Evolutionary conservation across 331 rosid genomes (phyloP), one percentile per base, ranked within the genome.

Genomic region (Ulmus americana): DNA sequence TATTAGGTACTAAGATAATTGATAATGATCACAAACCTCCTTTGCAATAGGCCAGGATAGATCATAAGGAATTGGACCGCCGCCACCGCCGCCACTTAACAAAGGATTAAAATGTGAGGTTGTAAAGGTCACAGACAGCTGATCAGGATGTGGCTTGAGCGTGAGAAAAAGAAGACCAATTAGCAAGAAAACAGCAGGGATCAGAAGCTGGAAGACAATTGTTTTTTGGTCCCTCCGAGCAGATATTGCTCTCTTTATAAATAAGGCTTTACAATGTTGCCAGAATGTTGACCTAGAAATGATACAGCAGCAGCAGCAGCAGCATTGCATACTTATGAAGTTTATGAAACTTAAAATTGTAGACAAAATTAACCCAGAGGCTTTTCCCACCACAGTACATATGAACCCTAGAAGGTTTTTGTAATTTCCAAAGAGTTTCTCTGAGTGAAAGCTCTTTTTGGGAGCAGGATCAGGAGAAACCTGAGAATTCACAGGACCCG

Each of bases 111-210:
- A 92, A 61, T 86, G 63, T 68, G 91, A 80, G 50, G 98, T 92
- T 80, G 98, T 85, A 70, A 92, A 86, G 47, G 84, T 86, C 77
- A 92, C 70, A 42, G 91, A 78, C 58, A 22, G 66, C 83, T 88
- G 95, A 82, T 88, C 98, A 62, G 98, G 98, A 83, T 92, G 98
- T 63, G 98, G 96, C 88, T 86, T 92, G 78, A 92, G 95, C 90
- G 83, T 77, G 68, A 92, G 90, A 80, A 86, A 83, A 35, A 88
- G 77, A 82, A 92, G 95, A 59, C 98, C 98, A 45, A 92, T 55
- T 79, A 86, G 72, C 81, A 92, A 82, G 81, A 92, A 92, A 58
- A 92, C 69, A 22, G 84, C 85, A 59, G 98, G 98, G 85, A 92
- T 88, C 69, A 88, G 63, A 76, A 92, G 94, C 85, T 92, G 97